Percentiles rank a stretch among this genome's conserved stretches.
phyloP scores from a whole-genome alignment of 2,329 filamentous ascomycete species.

The Akanthomyces muscarius region DNA sequence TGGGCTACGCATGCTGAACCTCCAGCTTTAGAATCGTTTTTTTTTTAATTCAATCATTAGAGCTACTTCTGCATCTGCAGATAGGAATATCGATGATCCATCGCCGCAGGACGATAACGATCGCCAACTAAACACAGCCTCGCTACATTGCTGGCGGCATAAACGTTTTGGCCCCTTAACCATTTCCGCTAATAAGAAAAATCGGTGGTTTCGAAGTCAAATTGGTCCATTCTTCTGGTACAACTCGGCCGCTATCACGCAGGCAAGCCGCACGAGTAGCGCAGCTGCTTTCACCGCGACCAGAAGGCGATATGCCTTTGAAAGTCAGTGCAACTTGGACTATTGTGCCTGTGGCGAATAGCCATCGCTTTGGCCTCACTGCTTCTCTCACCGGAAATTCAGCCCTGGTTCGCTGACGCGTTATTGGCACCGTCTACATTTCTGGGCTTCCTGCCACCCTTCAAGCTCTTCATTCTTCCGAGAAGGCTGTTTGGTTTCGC shows the following conservation, averaged over 20 bases:
- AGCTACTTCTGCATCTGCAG: slow-evolving; percentile 12
- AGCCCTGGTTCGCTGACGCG: slow-evolving; percentile 5
- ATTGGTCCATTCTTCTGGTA: neutral
- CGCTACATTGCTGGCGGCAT: neutral
- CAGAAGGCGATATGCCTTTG: neutral
- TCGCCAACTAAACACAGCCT: neutral
- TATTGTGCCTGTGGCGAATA: neutral
- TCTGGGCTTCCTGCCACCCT: slow-evolving; percentile 55
- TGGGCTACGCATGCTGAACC: neutral
- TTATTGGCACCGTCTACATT: slow-evolving; percentile 32
- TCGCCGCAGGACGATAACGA: neutral
- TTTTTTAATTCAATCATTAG: slow-evolving; percentile 9
- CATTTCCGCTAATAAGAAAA: slow-evolving; percentile 3
- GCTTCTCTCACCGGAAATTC: slow-evolving; percentile 14
- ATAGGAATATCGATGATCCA: slow-evolving; percentile 2
- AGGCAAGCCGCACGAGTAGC: neutral
- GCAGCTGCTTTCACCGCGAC: neutral
- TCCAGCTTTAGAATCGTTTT: neutral
- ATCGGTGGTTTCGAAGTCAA: neutral
- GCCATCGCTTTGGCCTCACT: neutral
- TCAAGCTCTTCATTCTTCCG: slow-evolving; percentile 77
- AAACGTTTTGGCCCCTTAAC: neutral
- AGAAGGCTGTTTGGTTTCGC: slow-evolving; percentile 60
- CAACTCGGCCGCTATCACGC: neutral
- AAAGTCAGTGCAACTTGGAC: neutral